phyloP scores from a whole-genome alignment of 805 yeast species.

The Candida montana region DNA sequence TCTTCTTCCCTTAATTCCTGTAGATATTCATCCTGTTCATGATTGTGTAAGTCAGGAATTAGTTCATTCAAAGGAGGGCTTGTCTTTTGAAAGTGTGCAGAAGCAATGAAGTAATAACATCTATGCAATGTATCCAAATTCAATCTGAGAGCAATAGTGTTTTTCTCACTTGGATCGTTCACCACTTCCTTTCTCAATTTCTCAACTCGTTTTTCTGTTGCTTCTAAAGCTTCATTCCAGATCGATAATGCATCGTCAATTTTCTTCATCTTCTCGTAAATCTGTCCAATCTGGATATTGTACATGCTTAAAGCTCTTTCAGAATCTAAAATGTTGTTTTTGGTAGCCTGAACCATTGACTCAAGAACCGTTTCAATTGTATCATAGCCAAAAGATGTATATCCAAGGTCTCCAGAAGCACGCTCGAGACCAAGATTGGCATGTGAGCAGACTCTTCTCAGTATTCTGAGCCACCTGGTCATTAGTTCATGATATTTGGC shows the following conservation, averaged over 20 bases:
- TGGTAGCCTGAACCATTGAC: conserved; percentile 56
- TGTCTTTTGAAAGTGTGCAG: conserved; percentile 58
- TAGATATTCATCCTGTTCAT: no score
- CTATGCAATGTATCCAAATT: conserved; percentile 66
- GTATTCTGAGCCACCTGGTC: conserved; percentile 61
- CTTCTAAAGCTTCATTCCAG: conserved; percentile 34
- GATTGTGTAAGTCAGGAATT: conserved; percentile 26
- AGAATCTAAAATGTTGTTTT: conserved; percentile 39
- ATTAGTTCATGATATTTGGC: conserved; percentile 37
- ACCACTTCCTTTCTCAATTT: conserved; percentile 2
- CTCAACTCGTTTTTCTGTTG: conserved; percentile 8
- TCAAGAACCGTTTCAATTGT: conserved; percentile 65
- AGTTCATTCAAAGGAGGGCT: conserved; percentile 27
- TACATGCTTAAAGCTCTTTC: conserved; percentile 44
- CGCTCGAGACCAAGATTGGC: conserved; percentile 39
- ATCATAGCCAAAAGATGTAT: conserved; percentile 23
- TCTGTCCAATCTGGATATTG: conserved; percentile 60
- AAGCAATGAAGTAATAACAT: conserved; percentile 70
- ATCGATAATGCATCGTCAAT: conserved; percentile 46
- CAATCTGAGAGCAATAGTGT: conserved; percentile 30
- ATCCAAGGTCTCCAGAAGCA: background rate
- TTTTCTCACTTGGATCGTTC: conserved; percentile 17
- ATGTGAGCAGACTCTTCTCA: conserved; percentile 82
- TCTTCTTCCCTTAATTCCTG: no score
- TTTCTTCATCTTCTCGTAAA: conserved; percentile 50